A percentile compares a stretch with the other conserved stretches of the same genome.
These are phyloP conservation scores for Pascua sp. DNA, from an alignment of 1,284 basidiomycete species.

Conservation along the genomic window DNA sequence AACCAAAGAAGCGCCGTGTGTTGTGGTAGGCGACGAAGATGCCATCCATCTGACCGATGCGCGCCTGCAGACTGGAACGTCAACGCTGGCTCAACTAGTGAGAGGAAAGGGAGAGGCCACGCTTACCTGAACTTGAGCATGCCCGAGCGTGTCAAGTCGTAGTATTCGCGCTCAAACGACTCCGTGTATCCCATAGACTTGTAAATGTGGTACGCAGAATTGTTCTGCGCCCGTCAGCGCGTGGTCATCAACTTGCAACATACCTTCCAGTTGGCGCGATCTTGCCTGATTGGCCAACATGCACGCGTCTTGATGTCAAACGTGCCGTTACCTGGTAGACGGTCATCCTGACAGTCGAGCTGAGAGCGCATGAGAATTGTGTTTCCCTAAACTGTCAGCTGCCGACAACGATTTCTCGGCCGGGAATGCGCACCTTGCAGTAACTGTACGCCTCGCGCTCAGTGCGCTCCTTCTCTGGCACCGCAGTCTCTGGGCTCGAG, in stretches of 20 bases:
- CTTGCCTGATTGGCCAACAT: conserved; percentile 75
- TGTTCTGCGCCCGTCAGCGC: conserved; percentile 48
- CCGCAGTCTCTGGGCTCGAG: conserved; percentile 46
- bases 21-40: conserved; percentile 95
- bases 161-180: conserved; percentile 86
- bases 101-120: conserved; percentile 13
- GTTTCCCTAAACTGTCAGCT: conserved; percentile 55
- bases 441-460: conserved; percentile 73
- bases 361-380: conserved; percentile 91
- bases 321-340: conserved; percentile 81
- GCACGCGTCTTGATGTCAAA: conserved; percentile 98
- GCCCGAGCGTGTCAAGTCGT: conserved; percentile 86
- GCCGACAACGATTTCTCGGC: not conserved
- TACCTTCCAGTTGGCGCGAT: conserved; percentile 78
- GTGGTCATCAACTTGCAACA: too few relatives aligned
- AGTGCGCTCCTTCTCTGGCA: conserved; percentile 46
- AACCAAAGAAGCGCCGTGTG: conserved; percentile 81
- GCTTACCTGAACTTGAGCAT: conserved; percentile 86
- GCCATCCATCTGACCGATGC: conserved; percentile 97
- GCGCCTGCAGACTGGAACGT: conserved; percentile 73
- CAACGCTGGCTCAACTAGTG: not conserved
- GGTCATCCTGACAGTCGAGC: conserved; percentile 77
- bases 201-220: conserved; percentile 71
- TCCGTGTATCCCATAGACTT: conserved; percentile 60
- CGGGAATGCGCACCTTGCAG: conserved; percentile 59